Conservation (phyloP, 2,329 filamentous ascomycete genomes). For the Aspergillus sp. region DNA sequence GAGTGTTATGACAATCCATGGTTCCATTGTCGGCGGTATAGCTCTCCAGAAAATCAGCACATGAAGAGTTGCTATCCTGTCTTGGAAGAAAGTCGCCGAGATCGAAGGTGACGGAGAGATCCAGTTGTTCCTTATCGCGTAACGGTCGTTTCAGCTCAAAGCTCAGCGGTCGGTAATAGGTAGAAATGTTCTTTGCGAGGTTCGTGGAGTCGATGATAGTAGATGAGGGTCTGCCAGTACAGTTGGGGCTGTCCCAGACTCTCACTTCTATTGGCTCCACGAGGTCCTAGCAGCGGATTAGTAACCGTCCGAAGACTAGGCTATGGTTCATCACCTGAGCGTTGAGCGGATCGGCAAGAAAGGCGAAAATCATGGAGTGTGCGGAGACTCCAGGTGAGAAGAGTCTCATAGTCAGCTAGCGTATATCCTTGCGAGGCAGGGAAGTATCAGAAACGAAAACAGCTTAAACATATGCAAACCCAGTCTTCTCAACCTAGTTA, state of each 20-base stretch:
- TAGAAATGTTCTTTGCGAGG: slow-evolving; percentile 6
- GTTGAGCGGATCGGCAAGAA: neutral
- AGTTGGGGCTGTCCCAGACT: slow-evolving; percentile 5
- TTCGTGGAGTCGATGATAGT: slow-evolving; percentile 3
- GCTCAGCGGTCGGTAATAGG: slow-evolving; percentile 6
- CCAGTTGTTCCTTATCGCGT: neutral
- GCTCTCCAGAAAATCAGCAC: slow-evolving; percentile 1
- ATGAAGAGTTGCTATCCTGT: slow-evolving; percentile 1
- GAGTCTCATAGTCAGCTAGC: neutral
- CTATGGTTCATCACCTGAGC: neutral
- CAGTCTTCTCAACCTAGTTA: neutral
- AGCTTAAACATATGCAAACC: neutral
- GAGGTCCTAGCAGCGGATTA: neutral
- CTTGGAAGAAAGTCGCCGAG: slow-evolving; percentile 1
- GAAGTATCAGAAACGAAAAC: neutral
- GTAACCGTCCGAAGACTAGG: neutral
- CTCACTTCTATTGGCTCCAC: slow-evolving; percentile 7
- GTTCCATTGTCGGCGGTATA: slow-evolving; percentile 2
- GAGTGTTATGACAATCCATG: neutral
- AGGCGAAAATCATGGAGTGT: neutral
- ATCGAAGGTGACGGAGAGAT: slow-evolving; percentile 1
- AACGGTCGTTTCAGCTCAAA: slow-evolving; percentile 3
- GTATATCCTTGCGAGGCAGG: neutral
- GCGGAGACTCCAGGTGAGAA: neutral
- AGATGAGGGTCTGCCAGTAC: slow-evolving; percentile 4